These are phyloP conservation scores for Agrostemma githago DNA, from an alignment of 148 eudicot species.

Conservation along the genomic window DNA sequence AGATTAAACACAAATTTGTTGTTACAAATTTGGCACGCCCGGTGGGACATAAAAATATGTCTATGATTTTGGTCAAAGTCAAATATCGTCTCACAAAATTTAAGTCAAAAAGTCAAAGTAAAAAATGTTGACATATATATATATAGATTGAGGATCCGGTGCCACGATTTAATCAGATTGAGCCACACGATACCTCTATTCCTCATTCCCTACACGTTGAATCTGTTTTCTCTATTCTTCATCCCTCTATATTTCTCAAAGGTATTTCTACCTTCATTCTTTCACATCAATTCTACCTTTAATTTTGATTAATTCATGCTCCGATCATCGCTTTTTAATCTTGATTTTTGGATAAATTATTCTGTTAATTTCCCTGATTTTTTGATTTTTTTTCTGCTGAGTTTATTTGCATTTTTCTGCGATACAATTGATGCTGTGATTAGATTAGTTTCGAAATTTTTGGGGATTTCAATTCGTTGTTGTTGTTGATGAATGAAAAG, in stretches of 20 bases:
- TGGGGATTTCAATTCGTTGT: not conserved
- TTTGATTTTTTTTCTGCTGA: not conserved
- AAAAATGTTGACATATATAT: too few relatives aligned
- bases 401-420: too few relatives aligned
- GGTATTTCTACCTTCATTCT: not conserved
- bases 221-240: not conserved
- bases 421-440: not conserved
- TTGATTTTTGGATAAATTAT: not conserved
- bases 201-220: not conserved
- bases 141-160: too few relatives aligned
- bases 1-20: too few relatives aligned
- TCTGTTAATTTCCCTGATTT: not conserved
- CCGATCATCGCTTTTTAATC: not conserved
- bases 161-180: too few relatives aligned
- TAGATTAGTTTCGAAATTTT: not conserved
- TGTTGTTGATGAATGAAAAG: not conserved
- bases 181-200: not conserved
- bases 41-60: too few relatives aligned
- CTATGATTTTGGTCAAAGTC: too few relatives aligned
- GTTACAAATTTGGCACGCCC: too few relatives aligned
- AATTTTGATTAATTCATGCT: not conserved
- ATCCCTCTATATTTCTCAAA: constrained; percentile 10
- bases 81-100: too few relatives aligned
- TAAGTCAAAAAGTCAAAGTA: too few relatives aligned
- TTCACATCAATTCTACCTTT: not conserved